Conservation (phyloP, 2,329 filamentous ascomycete genomes). For the Grosmannia huntii region DNA sequence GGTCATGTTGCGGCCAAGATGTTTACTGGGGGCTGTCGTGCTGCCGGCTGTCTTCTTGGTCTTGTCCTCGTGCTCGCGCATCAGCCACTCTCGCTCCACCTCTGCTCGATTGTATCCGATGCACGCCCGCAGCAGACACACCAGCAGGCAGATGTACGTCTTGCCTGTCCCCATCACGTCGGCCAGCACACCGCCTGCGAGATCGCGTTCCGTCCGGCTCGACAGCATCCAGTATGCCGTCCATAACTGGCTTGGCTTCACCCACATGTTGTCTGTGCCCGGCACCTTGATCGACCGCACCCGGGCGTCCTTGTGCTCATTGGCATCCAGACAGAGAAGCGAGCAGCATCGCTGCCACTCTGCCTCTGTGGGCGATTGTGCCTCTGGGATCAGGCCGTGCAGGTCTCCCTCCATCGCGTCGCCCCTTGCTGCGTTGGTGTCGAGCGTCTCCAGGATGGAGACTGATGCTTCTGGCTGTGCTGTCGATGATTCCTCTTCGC, state of each 20-base stretch:
- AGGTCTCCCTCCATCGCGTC: slow-evolving; percentile 13
- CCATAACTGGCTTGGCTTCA: slow-evolving; percentile 14
- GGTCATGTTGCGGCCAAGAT: not conserved
- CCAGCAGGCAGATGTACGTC: slow-evolving; percentile 12
- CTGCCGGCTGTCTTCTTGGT: slow-evolving; percentile 5
- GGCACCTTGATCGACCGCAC: slow-evolving; percentile 11
- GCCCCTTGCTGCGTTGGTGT: slow-evolving; percentile 12
- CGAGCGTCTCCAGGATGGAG: slow-evolving; percentile 11
- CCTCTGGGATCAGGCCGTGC: slow-evolving; percentile 11
- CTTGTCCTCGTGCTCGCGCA: slow-evolving; percentile 7
- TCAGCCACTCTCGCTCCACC: slow-evolving; percentile 14
- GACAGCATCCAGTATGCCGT: slow-evolving; percentile 15
- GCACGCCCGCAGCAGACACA: slow-evolving; percentile 10
- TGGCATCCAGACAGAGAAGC: slow-evolving; percentile 10
- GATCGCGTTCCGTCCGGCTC: slow-evolving; percentile 9
- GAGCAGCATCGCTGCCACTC: slow-evolving; percentile 12
- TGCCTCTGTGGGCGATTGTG: slow-evolving; percentile 7
- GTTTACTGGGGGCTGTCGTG: slow-evolving; percentile 8
- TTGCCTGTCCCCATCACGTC: slow-evolving; percentile 15
- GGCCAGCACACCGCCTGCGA: slow-evolving; percentile 13
- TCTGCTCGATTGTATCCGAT: slow-evolving; percentile 13
- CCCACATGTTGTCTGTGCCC: slow-evolving; percentile 11
- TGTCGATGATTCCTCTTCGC: not conserved
- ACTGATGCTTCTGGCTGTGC: not conserved
- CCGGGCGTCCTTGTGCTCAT: slow-evolving; percentile 10